Conservation (phyloP, 2,329 filamentous ascomycete genomes). For the Aspergillus intermedius region DNA sequence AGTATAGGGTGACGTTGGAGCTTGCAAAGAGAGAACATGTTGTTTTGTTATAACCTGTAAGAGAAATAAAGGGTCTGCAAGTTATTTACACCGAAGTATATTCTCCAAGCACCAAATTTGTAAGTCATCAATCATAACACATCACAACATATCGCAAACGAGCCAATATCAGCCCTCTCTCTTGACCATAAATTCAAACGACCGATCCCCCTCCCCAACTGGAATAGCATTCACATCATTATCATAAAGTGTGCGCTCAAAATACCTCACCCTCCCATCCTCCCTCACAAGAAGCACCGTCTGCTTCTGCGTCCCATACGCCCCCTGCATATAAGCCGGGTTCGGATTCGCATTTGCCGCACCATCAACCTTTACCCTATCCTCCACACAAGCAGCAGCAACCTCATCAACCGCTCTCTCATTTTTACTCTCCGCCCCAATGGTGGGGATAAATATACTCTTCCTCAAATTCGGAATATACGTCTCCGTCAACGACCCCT, state of each 20-base stretch:
- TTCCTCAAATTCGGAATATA: slow-evolving; percentile 50
- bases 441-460: slow-evolving; percentile 52
- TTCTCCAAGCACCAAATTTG: too few species aligned
- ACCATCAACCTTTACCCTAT: slow-evolving; percentile 9
- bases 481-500: slow-evolving; percentile 43
- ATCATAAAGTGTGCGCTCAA: slow-evolving; percentile 55
- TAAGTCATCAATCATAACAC: too few species aligned
- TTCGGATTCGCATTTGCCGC: slow-evolving; percentile 4
- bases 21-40: too few species aligned
- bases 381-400: slow-evolving; percentile 12
- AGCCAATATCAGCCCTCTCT: background rate
- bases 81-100: too few species aligned
- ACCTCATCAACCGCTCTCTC: slow-evolving; percentile 27
- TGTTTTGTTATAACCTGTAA: too few species aligned
- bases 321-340: slow-evolving; percentile 35
- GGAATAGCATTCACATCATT: slow-evolving; percentile 27
- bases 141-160: too few species aligned
- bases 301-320: slow-evolving; percentile 59
- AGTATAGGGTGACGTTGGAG: too few species aligned
- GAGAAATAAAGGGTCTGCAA: too few species aligned
- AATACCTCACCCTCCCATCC: slow-evolving; percentile 47
- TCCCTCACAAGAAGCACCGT: slow-evolving; percentile 51
- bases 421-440: slow-evolving; percentile 42
- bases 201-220: slow-evolving; percentile 7
- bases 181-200: slow-evolving; percentile 9